Conservation (phyloP, 441 rosid species). For the Croton laevigatus region DNA sequence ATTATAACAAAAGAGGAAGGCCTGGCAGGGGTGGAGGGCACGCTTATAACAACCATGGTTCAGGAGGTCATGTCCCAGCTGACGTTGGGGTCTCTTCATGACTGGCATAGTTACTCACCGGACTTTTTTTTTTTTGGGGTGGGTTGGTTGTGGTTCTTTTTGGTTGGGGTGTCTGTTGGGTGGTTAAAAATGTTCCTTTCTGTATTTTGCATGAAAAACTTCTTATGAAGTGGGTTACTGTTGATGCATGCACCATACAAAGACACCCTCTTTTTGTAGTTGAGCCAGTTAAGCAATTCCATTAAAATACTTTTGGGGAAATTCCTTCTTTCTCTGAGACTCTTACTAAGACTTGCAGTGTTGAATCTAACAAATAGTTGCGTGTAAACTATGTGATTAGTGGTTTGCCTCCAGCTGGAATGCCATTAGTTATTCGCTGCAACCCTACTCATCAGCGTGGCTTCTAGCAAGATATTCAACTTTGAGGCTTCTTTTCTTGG, state of each 20-base stretch:
- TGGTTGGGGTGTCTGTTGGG: slow-evolving; percentile 31
- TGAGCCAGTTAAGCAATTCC: slow-evolving; percentile 17
- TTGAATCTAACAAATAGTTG: too few relatives aligned
- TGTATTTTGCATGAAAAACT: slow-evolving; percentile 25
- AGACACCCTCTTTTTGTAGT: slow-evolving; percentile 21
- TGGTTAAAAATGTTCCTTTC: slow-evolving; percentile 26
- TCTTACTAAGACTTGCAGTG: not conserved
- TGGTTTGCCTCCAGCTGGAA: too few relatives aligned
- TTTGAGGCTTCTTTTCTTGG: too few relatives aligned
- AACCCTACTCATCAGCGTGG: too few relatives aligned
- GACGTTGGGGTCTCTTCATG: slow-evolving; percentile 59
- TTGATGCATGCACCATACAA: slow-evolving; percentile 24
- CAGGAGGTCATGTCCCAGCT: slow-evolving; percentile 36
- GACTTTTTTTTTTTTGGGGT: too few relatives aligned
- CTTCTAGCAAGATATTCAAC: too few relatives aligned
- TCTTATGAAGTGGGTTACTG: slow-evolving; percentile 23
- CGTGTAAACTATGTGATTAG: too few relatives aligned
- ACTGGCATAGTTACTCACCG: slow-evolving; percentile 2
- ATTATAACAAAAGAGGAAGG: slow-evolving; percentile 65
- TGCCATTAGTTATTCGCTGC: too few relatives aligned
- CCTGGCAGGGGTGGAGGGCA: slow-evolving; percentile 64
- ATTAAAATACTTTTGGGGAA: slow-evolving; percentile 1
- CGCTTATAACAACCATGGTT: slow-evolving; percentile 39
- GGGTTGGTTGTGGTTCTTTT: slow-evolving; percentile 19
- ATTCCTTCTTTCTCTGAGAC: not conserved